Evolutionary conservation across 345 rosid species (phyloP).

Genomic region (Tarenaya hassleriana): DNA sequence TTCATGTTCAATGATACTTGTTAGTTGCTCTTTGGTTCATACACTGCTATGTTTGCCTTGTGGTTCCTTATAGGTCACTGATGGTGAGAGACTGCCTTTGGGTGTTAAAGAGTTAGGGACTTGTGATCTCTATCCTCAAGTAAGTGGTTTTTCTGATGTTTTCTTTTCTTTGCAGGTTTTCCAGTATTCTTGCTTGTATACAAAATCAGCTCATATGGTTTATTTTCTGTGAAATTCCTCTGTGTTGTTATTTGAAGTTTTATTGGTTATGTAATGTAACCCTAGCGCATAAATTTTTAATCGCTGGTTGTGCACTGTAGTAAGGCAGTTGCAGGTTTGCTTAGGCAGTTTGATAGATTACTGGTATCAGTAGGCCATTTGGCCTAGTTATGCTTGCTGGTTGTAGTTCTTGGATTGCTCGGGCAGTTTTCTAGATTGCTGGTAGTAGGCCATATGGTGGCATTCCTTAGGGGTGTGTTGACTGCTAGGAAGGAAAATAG

Average conservation of each 20-base stretch:
- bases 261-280: slow-evolving; percentile 6
- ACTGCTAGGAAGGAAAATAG: too few relatives aligned
- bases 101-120: slow-evolving; percentile 97
- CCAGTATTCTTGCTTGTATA: slow-evolving; percentile 8
- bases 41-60: slow-evolving; percentile 6
- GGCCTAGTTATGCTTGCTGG: neutral
- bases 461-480: too few relatives aligned
- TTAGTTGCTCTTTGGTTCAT: slow-evolving; percentile 9
- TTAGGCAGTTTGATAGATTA: too few relatives aligned
- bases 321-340: too few relatives aligned
- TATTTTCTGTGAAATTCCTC: slow-evolving; percentile 18
- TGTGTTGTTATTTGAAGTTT: slow-evolving; percentile 5
- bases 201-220: neutral
- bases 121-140: slow-evolving; percentile 97
- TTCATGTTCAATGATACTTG: neutral
- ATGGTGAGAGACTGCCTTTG: slow-evolving; percentile 95
- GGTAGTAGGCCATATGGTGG: slow-evolving; percentile 2
- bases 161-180: too few relatives aligned
- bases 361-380: too few relatives aligned
- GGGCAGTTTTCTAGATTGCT: slow-evolving; percentile 15
- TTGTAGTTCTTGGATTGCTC: slow-evolving; percentile 7
- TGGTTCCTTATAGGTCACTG: slow-evolving; percentile 55
- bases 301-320: too few relatives aligned
- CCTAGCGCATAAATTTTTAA: too few relatives aligned
- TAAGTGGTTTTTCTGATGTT: slow-evolving; percentile 28